Conservation (phyloP, 805 yeast species). For the Kuraishia hungarica region DNA sequence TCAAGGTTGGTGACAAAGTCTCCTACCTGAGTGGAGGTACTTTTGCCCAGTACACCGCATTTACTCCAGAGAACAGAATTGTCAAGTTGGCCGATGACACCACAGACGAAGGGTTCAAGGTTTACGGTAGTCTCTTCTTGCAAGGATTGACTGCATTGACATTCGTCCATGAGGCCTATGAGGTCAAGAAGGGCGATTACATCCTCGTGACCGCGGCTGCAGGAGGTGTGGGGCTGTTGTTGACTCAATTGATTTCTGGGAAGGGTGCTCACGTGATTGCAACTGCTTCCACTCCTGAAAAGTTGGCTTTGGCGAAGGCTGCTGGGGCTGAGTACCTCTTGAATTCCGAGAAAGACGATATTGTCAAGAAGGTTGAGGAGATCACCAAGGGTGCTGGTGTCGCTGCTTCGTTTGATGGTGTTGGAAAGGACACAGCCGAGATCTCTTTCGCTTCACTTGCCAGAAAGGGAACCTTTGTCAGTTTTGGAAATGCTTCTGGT, state of each 20-base stretch:
- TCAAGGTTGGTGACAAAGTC: constrained; percentile 62
- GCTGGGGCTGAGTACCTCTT: constrained; percentile 75
- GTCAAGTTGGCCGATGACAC: constrained; percentile 40
- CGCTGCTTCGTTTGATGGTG: constrained; percentile 59
- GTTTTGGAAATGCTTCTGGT: constrained; percentile 86
- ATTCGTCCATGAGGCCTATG: constrained; percentile 56
- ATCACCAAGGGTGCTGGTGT: constrained; percentile 64
- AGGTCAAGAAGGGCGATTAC: constrained; percentile 60
- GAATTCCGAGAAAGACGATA: constrained; percentile 45
- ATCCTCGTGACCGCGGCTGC: constrained; percentile 89
- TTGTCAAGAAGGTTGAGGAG: constrained; percentile 45
- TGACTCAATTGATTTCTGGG: constrained; percentile 52
- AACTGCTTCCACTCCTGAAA: constrained; percentile 70
- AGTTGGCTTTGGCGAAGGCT: constrained; percentile 53
- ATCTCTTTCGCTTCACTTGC: constrained; percentile 51
- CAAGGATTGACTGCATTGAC: constrained; percentile 80
- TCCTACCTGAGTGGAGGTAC: constrained; percentile 44
- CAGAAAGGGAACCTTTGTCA: constrained; percentile 65
- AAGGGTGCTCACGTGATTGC: constrained; percentile 82
- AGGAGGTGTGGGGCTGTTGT: constrained; percentile 81
- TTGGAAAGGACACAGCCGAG: constrained; percentile 73
- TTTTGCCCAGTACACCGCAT: constrained; percentile 68
- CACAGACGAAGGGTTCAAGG: constrained; percentile 39
- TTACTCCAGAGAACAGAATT: constrained; percentile 25
- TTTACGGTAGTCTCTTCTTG: constrained; percentile 51